phyloP scores from a whole-genome alignment of 306 rosid genomes.

The Acacia melanoxylon region DNA sequence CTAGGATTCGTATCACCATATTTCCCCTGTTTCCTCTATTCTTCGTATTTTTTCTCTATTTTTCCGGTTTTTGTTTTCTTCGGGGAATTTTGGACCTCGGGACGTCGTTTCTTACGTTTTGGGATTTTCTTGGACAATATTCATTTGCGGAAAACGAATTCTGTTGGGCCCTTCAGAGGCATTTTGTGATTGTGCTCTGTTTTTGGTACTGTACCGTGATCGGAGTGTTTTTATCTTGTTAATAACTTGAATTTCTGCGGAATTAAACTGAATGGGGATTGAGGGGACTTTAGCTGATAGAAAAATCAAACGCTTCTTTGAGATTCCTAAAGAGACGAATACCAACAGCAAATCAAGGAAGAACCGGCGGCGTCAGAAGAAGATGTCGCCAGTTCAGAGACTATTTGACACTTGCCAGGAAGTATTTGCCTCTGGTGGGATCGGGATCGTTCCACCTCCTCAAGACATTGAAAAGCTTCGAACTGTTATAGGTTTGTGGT shows the following conservation, averaged over 20 bases:
- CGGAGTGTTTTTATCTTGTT: background rate
- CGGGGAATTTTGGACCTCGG: background rate
- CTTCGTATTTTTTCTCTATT: background rate
- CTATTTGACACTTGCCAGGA: slow-evolving; percentile 64
- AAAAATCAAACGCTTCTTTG: slow-evolving; percentile 49
- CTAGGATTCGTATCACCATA: background rate
- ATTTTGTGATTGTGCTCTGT: background rate
- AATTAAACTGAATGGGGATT: slow-evolving; percentile 66
- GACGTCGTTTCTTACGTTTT: slow-evolving; percentile 6
- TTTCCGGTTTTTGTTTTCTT: background rate
- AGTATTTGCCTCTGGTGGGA: slow-evolving; percentile 53
- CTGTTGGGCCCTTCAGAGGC: background rate
- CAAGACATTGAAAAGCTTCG: slow-evolving; percentile 60
- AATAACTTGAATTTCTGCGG: background rate
- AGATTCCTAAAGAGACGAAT: slow-evolving; percentile 51
- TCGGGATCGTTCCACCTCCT: slow-evolving; percentile 62
- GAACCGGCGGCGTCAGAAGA: slow-evolving; percentile 61
- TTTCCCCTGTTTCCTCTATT: slow-evolving; percentile 30
- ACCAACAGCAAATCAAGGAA: slow-evolving; percentile 52
- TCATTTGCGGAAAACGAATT: slow-evolving; percentile 17
- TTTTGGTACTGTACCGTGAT: background rate
- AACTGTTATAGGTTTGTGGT: slow-evolving; percentile 65
- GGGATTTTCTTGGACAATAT: background rate
- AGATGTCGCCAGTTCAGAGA: slow-evolving; percentile 60
- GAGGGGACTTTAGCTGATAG: slow-evolving; percentile 47